Conservation (phyloP, 257 asterid genomes). For the Handroanthus guayacan region DNA sequence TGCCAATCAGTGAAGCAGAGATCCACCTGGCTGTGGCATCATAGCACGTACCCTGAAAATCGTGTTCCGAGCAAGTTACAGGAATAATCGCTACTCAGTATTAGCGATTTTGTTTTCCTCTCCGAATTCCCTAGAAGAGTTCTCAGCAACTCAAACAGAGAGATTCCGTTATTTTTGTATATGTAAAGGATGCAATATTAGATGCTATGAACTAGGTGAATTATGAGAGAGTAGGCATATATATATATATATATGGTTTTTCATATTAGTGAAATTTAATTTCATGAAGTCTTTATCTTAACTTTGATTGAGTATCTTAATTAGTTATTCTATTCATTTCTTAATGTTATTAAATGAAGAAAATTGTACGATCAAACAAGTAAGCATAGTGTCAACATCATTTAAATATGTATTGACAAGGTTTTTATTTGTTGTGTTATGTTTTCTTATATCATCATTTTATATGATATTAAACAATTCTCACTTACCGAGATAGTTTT, state of each 20-base stretch:
- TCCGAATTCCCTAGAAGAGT: constrained; percentile 48
- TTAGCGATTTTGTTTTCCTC: constrained; percentile 33
- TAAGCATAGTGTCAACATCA: too few relatives aligned
- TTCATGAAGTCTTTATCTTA: neutral
- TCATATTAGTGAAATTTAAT: constrained; percentile 8
- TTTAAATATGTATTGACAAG: too few relatives aligned
- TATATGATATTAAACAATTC: too few relatives aligned
- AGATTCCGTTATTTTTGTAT: constrained; percentile 26
- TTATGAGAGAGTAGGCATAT: constrained; percentile 50
- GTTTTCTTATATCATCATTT: too few relatives aligned
- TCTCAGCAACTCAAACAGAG: constrained; percentile 39
- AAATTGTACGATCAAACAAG: too few relatives aligned
- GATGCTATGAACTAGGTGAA: constrained; percentile 51
- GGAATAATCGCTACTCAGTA: neutral
- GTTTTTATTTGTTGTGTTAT: too few relatives aligned
- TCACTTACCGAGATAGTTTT: too few relatives aligned
- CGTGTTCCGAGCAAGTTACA: neutral
- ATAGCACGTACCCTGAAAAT: constrained; percentile 18
- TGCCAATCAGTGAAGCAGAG: constrained; percentile 74
- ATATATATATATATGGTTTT: neutral
- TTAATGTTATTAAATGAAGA: too few relatives aligned
- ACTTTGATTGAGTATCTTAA: neutral
- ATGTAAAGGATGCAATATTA: constrained; percentile 18
- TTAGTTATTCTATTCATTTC: neutral
- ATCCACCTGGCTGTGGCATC: constrained; percentile 66